Evolutionary conservation across 371 early-diverging fungal genomes (phyloP).

Genomic region (Amoeboradix gromovi): DNA sequence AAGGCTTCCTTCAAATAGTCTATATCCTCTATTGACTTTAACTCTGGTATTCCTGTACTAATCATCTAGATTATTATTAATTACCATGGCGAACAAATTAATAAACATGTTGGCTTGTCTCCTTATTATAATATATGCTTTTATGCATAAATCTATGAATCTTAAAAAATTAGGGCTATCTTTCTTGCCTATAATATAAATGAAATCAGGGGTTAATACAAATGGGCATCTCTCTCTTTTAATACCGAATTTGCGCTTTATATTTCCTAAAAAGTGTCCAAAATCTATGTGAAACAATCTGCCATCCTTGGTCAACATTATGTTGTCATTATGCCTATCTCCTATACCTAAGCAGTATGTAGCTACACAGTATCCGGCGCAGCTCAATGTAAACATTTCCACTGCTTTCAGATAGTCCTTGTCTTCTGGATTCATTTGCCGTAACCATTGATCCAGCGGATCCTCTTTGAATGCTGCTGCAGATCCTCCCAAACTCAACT

Average conservation of each 20-base stretch:
- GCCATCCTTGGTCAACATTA: constrained; percentile 7
- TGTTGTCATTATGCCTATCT: constrained; percentile 12
- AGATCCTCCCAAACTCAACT: constrained; percentile 4
- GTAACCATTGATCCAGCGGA: constrained; percentile 5
- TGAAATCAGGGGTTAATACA: constrained; percentile 7
- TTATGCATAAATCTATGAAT: constrained; percentile 4
- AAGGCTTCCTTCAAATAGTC: constrained; percentile 5
- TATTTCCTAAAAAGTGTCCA: constrained; percentile 11
- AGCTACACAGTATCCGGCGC: constrained; percentile 8
- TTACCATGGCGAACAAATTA: constrained; percentile 3
- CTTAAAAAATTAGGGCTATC: constrained; percentile 4
- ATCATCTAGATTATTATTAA: constrained; percentile 2
- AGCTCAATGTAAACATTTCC: constrained; percentile 4
- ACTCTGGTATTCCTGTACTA: constrained; percentile 6
- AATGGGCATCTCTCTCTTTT: constrained; percentile 8
- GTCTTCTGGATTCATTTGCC: constrained; percentile 4
- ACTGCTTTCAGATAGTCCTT: constrained; percentile 5
- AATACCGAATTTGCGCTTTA: constrained; percentile 7
- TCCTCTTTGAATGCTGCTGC: constrained; percentile 8
- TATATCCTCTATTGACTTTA: constrained; percentile 4
- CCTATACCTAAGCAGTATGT: constrained; percentile 11
- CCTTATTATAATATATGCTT: constrained; percentile 5
- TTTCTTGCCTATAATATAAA: constrained; percentile 5
- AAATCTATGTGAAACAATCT: constrained; percentile 12
- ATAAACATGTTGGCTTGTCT: constrained; percentile 5